These are phyloP conservation scores for Hirschioporus abietinus DNA, from an alignment of 768 basidiomycete species.

Conservation along the genomic window DNA sequence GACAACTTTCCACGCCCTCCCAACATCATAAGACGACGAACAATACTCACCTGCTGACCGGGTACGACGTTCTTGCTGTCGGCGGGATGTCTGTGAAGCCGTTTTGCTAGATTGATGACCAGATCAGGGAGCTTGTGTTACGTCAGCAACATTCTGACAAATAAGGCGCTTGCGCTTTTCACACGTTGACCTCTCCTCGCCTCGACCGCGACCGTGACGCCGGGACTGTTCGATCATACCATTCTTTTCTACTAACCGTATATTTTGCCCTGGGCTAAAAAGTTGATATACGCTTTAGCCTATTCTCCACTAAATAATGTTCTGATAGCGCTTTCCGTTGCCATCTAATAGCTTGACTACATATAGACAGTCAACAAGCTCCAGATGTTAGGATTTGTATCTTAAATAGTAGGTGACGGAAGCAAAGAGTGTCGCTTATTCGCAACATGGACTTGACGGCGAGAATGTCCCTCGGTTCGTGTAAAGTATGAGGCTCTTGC, in stretches of 20 bases:
- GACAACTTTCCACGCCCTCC: background rate
- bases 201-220: too few relatives aligned
- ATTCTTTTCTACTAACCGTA: background rate
- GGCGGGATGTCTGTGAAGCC: background rate
- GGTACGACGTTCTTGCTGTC: slow-evolving; percentile 1
- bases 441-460: background rate
- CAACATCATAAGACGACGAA: background rate
- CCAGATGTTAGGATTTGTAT: background rate
- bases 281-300: background rate
- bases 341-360: background rate
- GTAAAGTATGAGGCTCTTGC: too few relatives aligned
- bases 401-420: background rate
- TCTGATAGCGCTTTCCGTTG: background rate
- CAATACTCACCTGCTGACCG: background rate
- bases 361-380: background rate
- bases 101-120: background rate
- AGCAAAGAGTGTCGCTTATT: background rate
- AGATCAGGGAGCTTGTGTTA: background rate
- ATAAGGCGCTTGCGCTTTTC: background rate
- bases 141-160: background rate
- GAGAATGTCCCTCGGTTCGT: too few relatives aligned
- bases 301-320: background rate
- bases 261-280: background rate
- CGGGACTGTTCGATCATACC: background rate
- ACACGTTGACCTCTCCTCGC: too few relatives aligned